Percentiles rank a stretch among this genome's conserved stretches.
Evolutionary conservation across 305 asterid genomes (phyloP).

Genomic region (Striga hermonthica): DNA sequence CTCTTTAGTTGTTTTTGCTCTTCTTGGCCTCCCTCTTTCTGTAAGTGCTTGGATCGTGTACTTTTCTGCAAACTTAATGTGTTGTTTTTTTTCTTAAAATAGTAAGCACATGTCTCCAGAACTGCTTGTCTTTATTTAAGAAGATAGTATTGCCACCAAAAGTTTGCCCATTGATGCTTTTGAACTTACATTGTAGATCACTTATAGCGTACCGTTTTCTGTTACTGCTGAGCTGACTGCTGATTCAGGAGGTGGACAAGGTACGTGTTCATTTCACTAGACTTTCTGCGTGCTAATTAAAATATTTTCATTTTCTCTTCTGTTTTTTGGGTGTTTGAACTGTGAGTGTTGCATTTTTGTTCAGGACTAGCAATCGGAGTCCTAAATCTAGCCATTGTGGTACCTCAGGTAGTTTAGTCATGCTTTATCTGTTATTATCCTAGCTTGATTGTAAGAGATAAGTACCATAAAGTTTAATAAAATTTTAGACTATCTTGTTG

Average conservation of each 20-base stretch:
- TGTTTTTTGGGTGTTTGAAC: conserved; percentile 5
- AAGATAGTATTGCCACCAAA: conserved; percentile 5
- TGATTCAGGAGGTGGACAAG: conserved; percentile 99
- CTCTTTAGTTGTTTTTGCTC: conserved; percentile 78
- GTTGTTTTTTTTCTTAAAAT: background rate
- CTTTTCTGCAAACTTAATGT: conserved; percentile 6
- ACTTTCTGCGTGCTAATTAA: conserved; percentile 23
- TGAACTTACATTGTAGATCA: conserved; percentile 53
- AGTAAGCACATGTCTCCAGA: conserved; percentile 3
- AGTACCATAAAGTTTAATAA: background rate
- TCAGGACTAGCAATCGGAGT: conserved; percentile 99
- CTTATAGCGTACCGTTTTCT: conserved; percentile 95
- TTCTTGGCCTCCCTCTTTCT: conserved; percentile 97
- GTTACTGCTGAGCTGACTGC: conserved; percentile 97
- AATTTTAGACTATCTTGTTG: background rate
- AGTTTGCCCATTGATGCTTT: conserved; percentile 23
- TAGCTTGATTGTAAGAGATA: conserved; percentile 1
- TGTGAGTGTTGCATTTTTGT: conserved; percentile 28
- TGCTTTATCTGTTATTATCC: background rate
- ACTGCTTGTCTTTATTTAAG: conserved; percentile 8
- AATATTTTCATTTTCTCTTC: conserved; percentile 5
- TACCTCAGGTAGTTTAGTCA: conserved; percentile 77
- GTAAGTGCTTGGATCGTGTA: conserved; percentile 48
- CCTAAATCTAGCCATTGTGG: conserved; percentile 91
- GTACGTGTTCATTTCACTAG: conserved; percentile 36